Evolutionary conservation across 2,329 filamentous ascomycete genomes (phyloP), one percentile per base, ranked within the genome.

Genomic region (Neonectria ditissima): DNA sequence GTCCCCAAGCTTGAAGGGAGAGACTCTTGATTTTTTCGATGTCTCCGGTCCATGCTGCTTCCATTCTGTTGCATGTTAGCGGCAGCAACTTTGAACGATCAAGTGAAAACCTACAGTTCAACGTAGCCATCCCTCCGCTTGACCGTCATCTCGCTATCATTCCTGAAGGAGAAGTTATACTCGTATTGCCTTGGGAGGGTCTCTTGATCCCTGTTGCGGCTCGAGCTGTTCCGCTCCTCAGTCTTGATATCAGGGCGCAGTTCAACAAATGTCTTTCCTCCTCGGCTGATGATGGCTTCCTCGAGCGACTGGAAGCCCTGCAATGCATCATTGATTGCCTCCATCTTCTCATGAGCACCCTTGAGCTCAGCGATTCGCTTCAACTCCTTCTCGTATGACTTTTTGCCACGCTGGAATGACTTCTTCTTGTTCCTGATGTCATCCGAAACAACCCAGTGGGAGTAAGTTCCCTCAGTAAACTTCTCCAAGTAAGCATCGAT

Each of bases 21-120:
- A 92, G 80, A 14, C 79, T 76, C 72, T 91, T 92, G 76, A 95
- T 87, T 3, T 81, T 87, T 1, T 87, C 81, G 1, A 91, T 67
- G 68, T 96, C 87, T n/a, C 90, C 91, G 5, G 71, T 71, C 91
- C 91, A 96, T 5, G 88, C 88, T 37, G 92, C 92, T 73, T 95
- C 88, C 74, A 92, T 92, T 8, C 86, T 88, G 18, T 16, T 9
- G 28, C 7, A 30, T 44, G 50, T 74, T 69, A 69, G 65, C 37
- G 14, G 20, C 11, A 14, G n/a, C 18, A 28, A 39, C 18, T 8
- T 1, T 22, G 41, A 20, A 18, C 3, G 10, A 13, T 16, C 10
- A 58, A 26, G 13, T 4, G 28, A 20, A 16, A 3, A 81, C 86
- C 83, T 79, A 89, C 80, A 95, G 77, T 65, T 86, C 79, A 6